A percentile compares a stretch with the other conserved stretches of the same genome.
Conservation (phyloP, 768 basidiomycete genomes). For the Coprinopsis sp. region DNA sequence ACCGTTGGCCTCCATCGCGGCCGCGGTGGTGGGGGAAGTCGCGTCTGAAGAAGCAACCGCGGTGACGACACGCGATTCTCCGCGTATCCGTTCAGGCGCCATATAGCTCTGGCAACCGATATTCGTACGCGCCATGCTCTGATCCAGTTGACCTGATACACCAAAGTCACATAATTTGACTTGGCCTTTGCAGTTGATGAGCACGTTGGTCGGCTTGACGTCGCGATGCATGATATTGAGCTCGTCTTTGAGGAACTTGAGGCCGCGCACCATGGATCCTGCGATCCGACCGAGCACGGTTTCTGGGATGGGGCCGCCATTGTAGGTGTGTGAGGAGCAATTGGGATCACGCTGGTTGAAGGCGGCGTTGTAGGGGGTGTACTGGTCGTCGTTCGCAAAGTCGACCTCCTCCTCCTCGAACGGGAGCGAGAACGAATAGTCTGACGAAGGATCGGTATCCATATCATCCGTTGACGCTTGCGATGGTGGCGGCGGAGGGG, state of each 20-base stretch:
- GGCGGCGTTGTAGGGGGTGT: neutral
- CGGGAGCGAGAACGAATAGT: neutral
- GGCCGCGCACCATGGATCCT: slow-evolving; percentile 76
- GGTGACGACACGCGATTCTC: slow-evolving; percentile 60
- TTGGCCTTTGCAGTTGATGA: slow-evolving; percentile 82
- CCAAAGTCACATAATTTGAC: slow-evolving; percentile 98
- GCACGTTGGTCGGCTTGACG: slow-evolving; percentile 92
- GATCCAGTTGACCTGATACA: slow-evolving; percentile 97
- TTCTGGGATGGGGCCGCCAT: slow-evolving; percentile 62
- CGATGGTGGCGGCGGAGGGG: neutral
- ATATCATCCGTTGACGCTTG: neutral
- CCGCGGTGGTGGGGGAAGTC: neutral
- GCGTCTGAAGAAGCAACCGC: neutral
- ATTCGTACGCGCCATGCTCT: slow-evolving; percentile 94
- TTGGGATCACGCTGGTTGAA: neutral
- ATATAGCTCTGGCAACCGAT: slow-evolving; percentile 99
- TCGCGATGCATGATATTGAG: slow-evolving; percentile 78
- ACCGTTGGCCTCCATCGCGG: neutral
- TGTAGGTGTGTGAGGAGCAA: slow-evolving; percentile 8
- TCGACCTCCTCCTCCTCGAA: slow-evolving; percentile 1
- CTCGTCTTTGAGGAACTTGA: slow-evolving; percentile 93
- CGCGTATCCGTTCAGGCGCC: slow-evolving; percentile 98
- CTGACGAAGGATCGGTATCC: neutral
- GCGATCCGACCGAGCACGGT: slow-evolving; percentile 81
- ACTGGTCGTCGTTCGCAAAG: neutral